phyloP scores from a whole-genome alignment of 139 green algal species.

The Coccomyxa sp. region DNA sequence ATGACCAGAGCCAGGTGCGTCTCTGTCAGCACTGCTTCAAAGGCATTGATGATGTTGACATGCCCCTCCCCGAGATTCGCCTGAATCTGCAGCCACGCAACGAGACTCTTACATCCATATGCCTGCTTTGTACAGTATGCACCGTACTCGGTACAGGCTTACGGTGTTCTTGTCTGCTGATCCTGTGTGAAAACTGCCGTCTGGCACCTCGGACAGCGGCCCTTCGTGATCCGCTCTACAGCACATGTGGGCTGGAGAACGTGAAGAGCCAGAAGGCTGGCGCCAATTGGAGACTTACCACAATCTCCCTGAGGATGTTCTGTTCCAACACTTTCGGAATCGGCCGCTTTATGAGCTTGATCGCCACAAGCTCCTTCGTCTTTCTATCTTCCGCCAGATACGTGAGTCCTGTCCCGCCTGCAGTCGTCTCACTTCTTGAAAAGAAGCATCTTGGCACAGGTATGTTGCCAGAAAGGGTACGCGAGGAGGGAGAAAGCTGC shows the following conservation, averaged over 20 bases:
- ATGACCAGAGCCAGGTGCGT: slow-evolving; percentile 71
- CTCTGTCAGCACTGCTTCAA: slow-evolving; percentile 65
- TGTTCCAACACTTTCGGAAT: slow-evolving; percentile 56
- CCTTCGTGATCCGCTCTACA: background rate
- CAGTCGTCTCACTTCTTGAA: too few species aligned
- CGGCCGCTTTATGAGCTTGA: slow-evolving; percentile 68
- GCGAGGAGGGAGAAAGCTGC: too few species aligned
- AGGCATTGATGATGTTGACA: slow-evolving; percentile 53
- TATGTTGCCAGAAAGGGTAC: too few species aligned
- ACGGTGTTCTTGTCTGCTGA: too few species aligned
- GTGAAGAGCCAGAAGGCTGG: background rate
- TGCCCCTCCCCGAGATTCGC: slow-evolving; percentile 59
- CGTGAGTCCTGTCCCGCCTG: too few species aligned
- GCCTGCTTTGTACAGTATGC: background rate
- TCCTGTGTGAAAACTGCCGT: too few species aligned
- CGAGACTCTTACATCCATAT: background rate
- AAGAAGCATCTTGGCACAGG: too few species aligned
- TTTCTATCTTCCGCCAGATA: too few species aligned
- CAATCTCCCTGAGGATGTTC: slow-evolving; percentile 55
- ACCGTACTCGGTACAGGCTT: too few species aligned
- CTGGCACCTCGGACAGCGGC: background rate
- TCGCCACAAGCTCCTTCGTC: slow-evolving; percentile 49
- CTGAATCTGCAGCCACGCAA: slow-evolving; percentile 52
- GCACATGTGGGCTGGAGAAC: background rate
- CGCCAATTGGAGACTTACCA: slow-evolving; percentile 16